Evolutionary conservation across 345 rosid genomes (phyloP), one percentile per base, ranked within the genome.

Genomic region (Arabidopsis arenosa): DNA sequence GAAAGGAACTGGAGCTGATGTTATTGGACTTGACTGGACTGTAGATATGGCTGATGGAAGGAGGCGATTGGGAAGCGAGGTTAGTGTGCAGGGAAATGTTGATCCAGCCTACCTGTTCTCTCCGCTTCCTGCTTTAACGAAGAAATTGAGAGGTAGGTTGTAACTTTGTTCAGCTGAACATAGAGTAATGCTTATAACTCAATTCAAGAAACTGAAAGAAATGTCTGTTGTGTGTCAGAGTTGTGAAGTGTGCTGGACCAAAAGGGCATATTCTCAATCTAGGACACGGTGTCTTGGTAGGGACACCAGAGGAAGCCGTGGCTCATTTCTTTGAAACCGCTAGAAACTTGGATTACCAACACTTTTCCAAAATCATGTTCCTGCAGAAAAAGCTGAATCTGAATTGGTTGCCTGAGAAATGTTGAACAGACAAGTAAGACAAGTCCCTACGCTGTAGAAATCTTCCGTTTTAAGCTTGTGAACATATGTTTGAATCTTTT

Each of bases 1-100:
- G 96, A 89, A 86, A 84, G 91, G 84, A 70, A 86, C 84, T 8
- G 96, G 93, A 75, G 98, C 88, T 76, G 96, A 92, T 79, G 98
- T 94, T 68, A 89, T 90, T 74, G 96, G 96, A 75, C 91, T 94
- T 72, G 98, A 94, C 85, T 92, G 96, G 98, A 92, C 95, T 39
- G 91, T 94, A 45, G 98, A 90, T 80, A 86, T 94, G 95, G 93
- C 88, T 39, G 96, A 90, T 83, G 97, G 95, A 71, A 85, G 96
- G 84, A 85, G 86, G 66, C 80, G 93, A 58, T 58, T 91, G 63
- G 94, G 98, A 45, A 80, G 75, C 4, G 89, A 58, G 18, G 84
- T 92, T 70, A 81, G 91, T 57, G 88, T 94, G 11, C 97, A 94
- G 70, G 98, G 98, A 61, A 90, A 92, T 72, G 96, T 92, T 15